A percentile compares a stretch with the other conserved stretches of the same genome.
Conservation (phyloP, 2,329 filamentous ascomycete species). For the Neonectria punicea region DNA sequence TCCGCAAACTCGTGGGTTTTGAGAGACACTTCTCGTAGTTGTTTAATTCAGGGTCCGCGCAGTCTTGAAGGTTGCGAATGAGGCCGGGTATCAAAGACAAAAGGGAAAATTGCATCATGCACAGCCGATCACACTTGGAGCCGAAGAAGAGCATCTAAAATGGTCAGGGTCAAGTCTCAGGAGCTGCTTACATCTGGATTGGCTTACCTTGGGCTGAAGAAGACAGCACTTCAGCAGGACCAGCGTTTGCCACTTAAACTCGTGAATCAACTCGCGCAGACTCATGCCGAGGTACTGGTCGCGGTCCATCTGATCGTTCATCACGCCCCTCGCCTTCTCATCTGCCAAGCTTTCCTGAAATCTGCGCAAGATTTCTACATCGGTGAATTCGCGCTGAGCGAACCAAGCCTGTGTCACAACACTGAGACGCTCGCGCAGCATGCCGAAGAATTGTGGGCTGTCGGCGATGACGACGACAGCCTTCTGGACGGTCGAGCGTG, state of each 20-base stretch:
- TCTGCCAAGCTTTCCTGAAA: conserved; percentile 90
- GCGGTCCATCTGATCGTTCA: conserved; percentile 75
- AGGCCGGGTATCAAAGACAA: conserved; percentile 95
- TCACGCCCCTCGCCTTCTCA: conserved; percentile 66
- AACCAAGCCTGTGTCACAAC: conserved; percentile 98
- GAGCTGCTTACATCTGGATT: too few relatives aligned
- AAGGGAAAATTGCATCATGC: conserved; percentile 98
- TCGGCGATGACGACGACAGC: conserved; percentile 96
- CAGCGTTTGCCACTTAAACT: conserved; percentile 94
- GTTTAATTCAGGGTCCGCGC: conserved; percentile 92
- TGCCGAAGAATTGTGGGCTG: conserved; percentile 88
- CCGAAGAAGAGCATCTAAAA: conserved; percentile 96
- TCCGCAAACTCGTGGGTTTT: conserved; percentile 85
- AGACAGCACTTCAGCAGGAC: conserved; percentile 94
- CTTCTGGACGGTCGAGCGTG: conserved; percentile 97
- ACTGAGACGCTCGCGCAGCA: conserved; percentile 87
- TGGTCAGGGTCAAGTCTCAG: conserved; percentile 9
- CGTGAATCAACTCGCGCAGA: conserved; percentile 88
- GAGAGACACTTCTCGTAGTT: conserved; percentile 79
- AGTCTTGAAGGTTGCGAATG: conserved; percentile 91
- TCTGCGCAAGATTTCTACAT: conserved; percentile 87
- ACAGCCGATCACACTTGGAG: conserved; percentile 92
- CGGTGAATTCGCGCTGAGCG: conserved; percentile 90
- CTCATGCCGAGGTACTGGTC: conserved; percentile 92
- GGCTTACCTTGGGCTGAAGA: conserved; percentile 86